These are phyloP conservation scores for Cladosporium sphaerospermum DNA, from an alignment of 2,329 filamentous ascomycete genomes.

Conservation along the genomic window DNA sequence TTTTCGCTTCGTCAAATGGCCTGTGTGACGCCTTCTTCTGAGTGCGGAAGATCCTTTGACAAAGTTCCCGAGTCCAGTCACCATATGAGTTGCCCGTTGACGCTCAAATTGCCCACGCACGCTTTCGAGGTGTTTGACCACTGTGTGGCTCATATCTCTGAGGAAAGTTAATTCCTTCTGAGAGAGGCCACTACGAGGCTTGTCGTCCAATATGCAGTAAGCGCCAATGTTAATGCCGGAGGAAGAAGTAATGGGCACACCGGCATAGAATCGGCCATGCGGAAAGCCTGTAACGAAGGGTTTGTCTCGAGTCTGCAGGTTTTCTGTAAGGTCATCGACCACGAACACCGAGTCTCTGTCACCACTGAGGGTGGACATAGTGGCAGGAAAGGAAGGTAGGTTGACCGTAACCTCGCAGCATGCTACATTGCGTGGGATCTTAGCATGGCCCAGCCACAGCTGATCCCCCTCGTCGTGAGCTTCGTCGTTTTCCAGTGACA, in stretches of 20 bases:
- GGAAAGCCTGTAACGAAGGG: conserved; percentile 26
- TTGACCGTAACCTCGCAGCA: conserved; percentile 29
- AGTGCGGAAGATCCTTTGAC: conserved; percentile 16
- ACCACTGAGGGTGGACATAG: conserved; percentile 11
- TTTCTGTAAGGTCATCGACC: conserved; percentile 25
- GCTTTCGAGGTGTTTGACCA: conserved; percentile 58
- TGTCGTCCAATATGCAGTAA: conserved; percentile 54
- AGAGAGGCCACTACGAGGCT: conserved; percentile 47
- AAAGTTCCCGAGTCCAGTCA: conserved; percentile 47
- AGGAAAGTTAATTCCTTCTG: conserved; percentile 49
- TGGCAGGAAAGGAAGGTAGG: conserved; percentile 17
- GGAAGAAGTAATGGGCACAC: conserved; percentile 56
- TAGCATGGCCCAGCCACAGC: conserved; percentile 25
- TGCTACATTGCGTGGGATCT: conserved; percentile 24
- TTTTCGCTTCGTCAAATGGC: neutral
- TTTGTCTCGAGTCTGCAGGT: conserved; percentile 22
- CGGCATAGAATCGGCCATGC: conserved; percentile 46
- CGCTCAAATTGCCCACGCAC: conserved; percentile 47
- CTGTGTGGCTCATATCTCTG: conserved; percentile 49
- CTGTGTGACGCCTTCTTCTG: neutral
- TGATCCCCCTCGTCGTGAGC: conserved; percentile 24
- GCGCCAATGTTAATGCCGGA: conserved; percentile 54
- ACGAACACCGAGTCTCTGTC: conserved; percentile 22
- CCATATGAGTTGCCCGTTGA: conserved; percentile 49
- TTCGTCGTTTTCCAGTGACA: conserved; percentile 34